Base-by-base conservation (phyloP, 495 filamentous ascomycete species). In the Penicillium goetzii region DNA sequence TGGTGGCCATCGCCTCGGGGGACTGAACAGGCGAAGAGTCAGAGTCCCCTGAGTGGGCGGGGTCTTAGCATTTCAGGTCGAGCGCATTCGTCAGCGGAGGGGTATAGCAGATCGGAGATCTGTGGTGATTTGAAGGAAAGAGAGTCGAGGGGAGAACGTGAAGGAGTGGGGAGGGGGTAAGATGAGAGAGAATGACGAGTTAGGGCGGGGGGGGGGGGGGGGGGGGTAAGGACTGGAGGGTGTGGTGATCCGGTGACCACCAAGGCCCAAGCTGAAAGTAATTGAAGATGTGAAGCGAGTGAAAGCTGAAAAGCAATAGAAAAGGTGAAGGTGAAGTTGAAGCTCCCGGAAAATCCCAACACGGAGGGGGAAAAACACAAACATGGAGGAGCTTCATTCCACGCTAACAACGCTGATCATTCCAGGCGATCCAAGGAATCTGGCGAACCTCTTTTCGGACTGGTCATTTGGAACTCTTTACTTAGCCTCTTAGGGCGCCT, bases 1-100 rank as follows among this genome's bases (percentile, higher is more conserved):
- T 75, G 61, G 72, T 74, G 26, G 79, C 73, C 79, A 81, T 81
- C 50, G 56, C 71, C 67, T 72, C 65, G 63, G 68, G 53, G 58
- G 52, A 59, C 49, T 40, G 25, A 58, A 51, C 51, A 41, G 60
- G 55, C 34, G 38, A 63, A 63, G 33, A 41, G 72, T 69, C 64
- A 71, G 58, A 58, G 70, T 76, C 72, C 68, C 67, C 68, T 68
- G 63, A 59, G 59, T 51, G 59, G 51, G 61, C 57, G 55, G 63
- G 43, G 54, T 60, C 14, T 60, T 68, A 65, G 49, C 68, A 67
- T 69, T 33, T 65, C 68, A 71, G 33, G 40, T 52, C 40, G 32
- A 15, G 33, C 36, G 61, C 61, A 66, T 66, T 61, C 59, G 63
- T 62, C 67, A 64, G 56, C 25, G 60, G 64, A 43, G 23, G 28